Percentiles rank a stretch among this genome's conserved stretches.
Conservation (phyloP, 1,284 basidiomycete genomes). For the Cryptococcus sp. region DNA sequence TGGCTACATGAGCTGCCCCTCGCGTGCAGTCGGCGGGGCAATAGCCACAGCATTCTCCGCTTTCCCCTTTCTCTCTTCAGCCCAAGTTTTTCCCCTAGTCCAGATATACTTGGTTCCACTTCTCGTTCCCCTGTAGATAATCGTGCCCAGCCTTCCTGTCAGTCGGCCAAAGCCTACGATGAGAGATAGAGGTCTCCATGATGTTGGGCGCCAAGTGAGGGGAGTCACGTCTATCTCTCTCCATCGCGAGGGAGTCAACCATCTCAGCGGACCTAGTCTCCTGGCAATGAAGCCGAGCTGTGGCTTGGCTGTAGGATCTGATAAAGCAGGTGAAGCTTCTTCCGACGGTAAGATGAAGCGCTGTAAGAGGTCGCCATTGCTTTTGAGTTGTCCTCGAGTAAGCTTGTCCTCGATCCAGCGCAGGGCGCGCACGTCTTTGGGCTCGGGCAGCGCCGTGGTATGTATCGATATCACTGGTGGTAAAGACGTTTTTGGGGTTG, state of each 20-base stretch:
- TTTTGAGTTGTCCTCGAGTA: conserved; percentile 17
- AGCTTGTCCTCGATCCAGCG: conserved; percentile 47
- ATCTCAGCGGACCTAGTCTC: conserved; percentile 6
- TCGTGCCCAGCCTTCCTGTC: neutral
- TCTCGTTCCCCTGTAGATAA: neutral
- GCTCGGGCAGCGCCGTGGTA: conserved; percentile 45
- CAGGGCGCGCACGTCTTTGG: conserved; percentile 43
- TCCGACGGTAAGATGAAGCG: conserved; percentile 23
- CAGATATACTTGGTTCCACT: conserved; percentile 5
- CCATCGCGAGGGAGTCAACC: conserved; percentile 14
- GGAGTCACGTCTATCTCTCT: conserved; percentile 21
- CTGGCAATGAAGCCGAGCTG: neutral
- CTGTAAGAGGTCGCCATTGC: conserved; percentile 17
- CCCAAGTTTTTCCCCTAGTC: conserved; percentile 3
- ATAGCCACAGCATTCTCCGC: neutral
- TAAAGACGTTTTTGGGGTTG: conserved; percentile 7
- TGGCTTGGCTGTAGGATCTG: neutral
- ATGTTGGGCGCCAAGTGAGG: conserved; percentile 25
- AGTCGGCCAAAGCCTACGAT: conserved; percentile 7
- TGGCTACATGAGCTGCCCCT: no score
- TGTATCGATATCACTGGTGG: conserved; percentile 41
- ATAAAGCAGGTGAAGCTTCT: neutral
- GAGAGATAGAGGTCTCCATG: conserved; percentile 25
- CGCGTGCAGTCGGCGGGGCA: neutral
- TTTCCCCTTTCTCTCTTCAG: conserved; percentile 1